Base-by-base conservation (phyloP, 2,329 filamentous ascomycete genomes). In the Sordariomycetes sp. region DNA sequence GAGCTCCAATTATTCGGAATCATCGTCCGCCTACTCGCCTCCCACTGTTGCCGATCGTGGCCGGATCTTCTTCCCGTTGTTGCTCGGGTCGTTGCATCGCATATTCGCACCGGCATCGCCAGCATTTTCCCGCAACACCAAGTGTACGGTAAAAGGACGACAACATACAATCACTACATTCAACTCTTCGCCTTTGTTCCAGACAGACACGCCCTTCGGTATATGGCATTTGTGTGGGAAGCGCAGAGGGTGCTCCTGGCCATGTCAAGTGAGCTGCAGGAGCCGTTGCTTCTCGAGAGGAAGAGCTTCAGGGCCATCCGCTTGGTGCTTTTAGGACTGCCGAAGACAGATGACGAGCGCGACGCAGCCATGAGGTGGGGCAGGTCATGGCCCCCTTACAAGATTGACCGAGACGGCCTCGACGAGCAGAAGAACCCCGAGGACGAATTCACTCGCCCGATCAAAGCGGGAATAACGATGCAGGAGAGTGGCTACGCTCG, bases 341-440 rank as follows among this genome's bases (percentile, higher is more conserved):
- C 74, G 51, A 86, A 83, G 64, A 79, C 77, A 10, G 65, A 69
- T 7, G 69, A 68, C 5, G 83, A 87, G 66, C 70, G 67, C 16
- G 75, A 73, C 37, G 76, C 75, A 35, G 74, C 78, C 1, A 62
- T 68, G 22, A 76, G 80, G 32, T 75, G 82, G 58, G 70, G 72
- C 1, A 72, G 76, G 55, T 75, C 74, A 1, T 86, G 83, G 83
- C 83, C 83, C 11, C 83, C 83, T 0, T 86, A 83, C 68, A 70
- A 81, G 58, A 72, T 75, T 43, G 74, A 78, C 12, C 76, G 79
- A 59, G 79, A 86, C 64, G 83, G 82, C 1, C 78, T 81, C 61
- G 83, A 87, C 65, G 82, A 83, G 62, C 73, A 70, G 55, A 73
- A 75, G 55, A 72, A 74, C 5, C 71, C 70, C 1, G 74, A 80